These are phyloP conservation scores for Mucor indicus DNA, from an alignment of 371 early-diverging fungal species.

Conservation along the genomic window DNA sequence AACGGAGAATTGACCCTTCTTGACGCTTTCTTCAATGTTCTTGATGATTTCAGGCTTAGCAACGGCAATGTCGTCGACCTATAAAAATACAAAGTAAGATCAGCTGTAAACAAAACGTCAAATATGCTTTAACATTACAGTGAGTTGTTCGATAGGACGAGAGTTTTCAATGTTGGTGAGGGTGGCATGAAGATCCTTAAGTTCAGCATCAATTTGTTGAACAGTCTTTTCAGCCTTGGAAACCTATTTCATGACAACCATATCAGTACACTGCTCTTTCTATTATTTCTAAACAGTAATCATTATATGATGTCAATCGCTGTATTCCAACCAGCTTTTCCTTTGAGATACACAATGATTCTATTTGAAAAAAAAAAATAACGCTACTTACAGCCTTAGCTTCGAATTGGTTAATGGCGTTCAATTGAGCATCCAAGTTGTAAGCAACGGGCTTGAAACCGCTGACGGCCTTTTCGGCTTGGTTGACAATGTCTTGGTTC, in stretches of 20 bases:
- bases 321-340: too few species aligned
- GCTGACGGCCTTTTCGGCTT: constrained; percentile 82
- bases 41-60: constrained; percentile 90
- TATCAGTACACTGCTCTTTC: not conserved
- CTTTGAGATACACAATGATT: too few species aligned
- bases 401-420: constrained; percentile 86
- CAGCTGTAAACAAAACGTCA: not conserved
- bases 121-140: constrained; percentile 59
- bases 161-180: constrained; percentile 91
- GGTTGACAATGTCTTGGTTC: constrained; percentile 86
- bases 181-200: constrained; percentile 85
- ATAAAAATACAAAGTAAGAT: constrained; percentile 1
- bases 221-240: constrained; percentile 84
- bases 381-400: constrained; percentile 87
- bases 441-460: constrained; percentile 82
- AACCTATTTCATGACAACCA: constrained; percentile 66
- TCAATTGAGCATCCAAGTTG: constrained; percentile 82
- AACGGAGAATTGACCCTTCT: constrained; percentile 89
- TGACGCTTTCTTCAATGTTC: constrained; percentile 85
- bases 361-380: too few species aligned
- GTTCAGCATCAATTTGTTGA: constrained; percentile 79
- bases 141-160: constrained; percentile 92
- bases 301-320: too few species aligned
- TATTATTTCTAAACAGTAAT: too few species aligned
- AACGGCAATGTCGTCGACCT: constrained; percentile 92